Evolutionary conservation across 2,329 filamentous ascomycete species (phyloP).

Genomic region (Pezicula carpinea): DNA sequence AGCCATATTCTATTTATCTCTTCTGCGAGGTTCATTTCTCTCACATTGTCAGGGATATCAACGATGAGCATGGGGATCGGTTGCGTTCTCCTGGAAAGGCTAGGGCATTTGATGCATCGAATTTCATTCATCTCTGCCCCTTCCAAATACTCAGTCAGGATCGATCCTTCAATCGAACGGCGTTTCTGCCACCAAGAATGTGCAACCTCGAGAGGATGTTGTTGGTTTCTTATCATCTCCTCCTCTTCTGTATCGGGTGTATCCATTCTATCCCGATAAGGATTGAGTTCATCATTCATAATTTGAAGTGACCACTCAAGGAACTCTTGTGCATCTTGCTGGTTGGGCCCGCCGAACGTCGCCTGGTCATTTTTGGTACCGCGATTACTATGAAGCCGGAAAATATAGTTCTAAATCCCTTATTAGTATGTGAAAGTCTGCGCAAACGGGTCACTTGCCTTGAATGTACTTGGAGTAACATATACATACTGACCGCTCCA

Average conservation of each 20-base stretch:
- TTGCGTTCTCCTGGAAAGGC: too few relatives aligned
- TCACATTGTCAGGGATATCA: too few relatives aligned
- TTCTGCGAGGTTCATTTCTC: too few relatives aligned
- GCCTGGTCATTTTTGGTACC: constrained; percentile 33
- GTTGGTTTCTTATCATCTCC: constrained; percentile 48
- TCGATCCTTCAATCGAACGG: background rate
- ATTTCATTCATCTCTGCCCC: too few relatives aligned
- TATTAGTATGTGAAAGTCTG: constrained; percentile 28
- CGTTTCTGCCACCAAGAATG: constrained; percentile 3
- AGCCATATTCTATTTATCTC: too few relatives aligned
- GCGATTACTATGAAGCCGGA: constrained; percentile 60
- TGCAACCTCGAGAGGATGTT: constrained; percentile 11
- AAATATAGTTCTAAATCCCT: constrained; percentile 52
- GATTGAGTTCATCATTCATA: constrained; percentile 82
- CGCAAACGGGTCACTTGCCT: constrained; percentile 40
- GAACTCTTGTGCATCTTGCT: constrained; percentile 87
- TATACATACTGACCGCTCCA: constrained; percentile 28
- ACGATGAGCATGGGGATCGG: too few relatives aligned
- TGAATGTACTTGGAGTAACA: constrained; percentile 50
- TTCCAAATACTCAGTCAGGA: background rate
- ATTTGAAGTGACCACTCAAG: constrained; percentile 76
- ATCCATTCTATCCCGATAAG: constrained; percentile 54
- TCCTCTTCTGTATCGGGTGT: constrained; percentile 43
- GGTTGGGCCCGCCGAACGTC: constrained; percentile 63
- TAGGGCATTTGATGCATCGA: too few relatives aligned